Percentiles rank a stretch among this genome's conserved stretches.
Evolutionary conservation across 1,139 yeast genomes (phyloP).

Genomic region (Ogataea hybrid): DNA sequence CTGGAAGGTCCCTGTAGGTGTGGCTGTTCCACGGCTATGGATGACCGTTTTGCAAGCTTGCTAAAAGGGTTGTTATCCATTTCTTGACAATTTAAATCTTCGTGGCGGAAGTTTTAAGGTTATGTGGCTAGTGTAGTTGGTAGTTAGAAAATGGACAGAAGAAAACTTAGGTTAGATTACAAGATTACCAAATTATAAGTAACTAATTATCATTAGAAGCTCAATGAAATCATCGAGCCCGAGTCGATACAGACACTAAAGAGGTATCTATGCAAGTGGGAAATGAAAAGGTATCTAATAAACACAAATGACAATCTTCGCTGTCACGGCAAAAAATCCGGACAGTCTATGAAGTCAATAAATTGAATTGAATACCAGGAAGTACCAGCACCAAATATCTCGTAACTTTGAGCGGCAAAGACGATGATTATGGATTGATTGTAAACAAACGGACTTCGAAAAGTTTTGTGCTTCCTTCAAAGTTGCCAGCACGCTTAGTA

Average conservation of each 20-base stretch:
- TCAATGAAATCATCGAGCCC: constrained; percentile 9
- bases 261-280: constrained; percentile 12
- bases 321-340: background rate
- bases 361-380: constrained; percentile 13
- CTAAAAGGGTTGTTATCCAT: constrained; percentile 16
- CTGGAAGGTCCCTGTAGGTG: constrained; percentile 19
- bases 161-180: background rate
- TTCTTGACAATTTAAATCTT: background rate
- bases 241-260: constrained; percentile 12
- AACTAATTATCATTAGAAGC: constrained; percentile 8
- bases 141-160: background rate
- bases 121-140: background rate
- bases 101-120: background rate
- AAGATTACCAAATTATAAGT: background rate
- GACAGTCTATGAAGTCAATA: background rate
- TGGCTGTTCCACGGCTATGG: constrained; percentile 27
- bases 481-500: constrained; percentile 6
- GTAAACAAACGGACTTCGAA: background rate
- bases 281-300: constrained; percentile 11
- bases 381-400: constrained; percentile 13
- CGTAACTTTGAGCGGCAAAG: constrained; percentile 2
- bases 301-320: constrained; percentile 1
- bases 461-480: background rate
- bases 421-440: background rate
- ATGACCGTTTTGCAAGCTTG: constrained; percentile 24